Evolutionary conservation across 768 basidiomycete genomes (phyloP), one percentile per base, ranked within the genome.

Genomic region (Pleurotus djamor): DNA sequence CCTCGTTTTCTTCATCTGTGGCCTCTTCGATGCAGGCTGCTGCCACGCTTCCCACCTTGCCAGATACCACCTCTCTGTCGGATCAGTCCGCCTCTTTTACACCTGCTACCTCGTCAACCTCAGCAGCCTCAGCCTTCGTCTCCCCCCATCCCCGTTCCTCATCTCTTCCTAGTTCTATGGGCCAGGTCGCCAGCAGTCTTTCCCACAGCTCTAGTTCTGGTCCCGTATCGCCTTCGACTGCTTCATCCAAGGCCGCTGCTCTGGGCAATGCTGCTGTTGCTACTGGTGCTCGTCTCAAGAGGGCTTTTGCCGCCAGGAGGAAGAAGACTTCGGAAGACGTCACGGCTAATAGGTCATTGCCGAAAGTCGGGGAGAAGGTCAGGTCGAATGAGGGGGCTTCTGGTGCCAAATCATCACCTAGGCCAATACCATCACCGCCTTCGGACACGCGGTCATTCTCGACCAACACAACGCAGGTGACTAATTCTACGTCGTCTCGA

Each of bases 231-330:
- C 43, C 54, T 37, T 38, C 52, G 14, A 14, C 60, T 33, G 33
- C 38, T 36, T 14, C 59, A 52, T 56, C 52, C 34, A 56, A 54
- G 57, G 55, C 60, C 32, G 35, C 49, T 41, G 44, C 55, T 33
- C 33, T 62, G 51, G 44, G 51, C 33, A 69, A 72, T 38, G 72
- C 74, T 38, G 74, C 79, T 36, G 72, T 78, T 16, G 70, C 76
- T 13, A 76, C 79, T 34, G 81, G 83, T 28, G 70, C 71, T 60
- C 83, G 77, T 65, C 71, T 89, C 50, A 86, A 83, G 66, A 84
- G 86, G 58, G 85, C 79, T 3, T 84, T 86, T 65, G 84, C 74
- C 45, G 75, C 68, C 16, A 78, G 85, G 48, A 75, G 83, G 60
- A 87, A 84, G 74, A 83, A 82, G 68, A 79, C 83, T 5, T 45